A percentile compares a stretch with the other conserved stretches of the same genome.
phyloP scores from a whole-genome alignment of 2,329 filamentous ascomycete species.

The Nothopassalora personata region DNA sequence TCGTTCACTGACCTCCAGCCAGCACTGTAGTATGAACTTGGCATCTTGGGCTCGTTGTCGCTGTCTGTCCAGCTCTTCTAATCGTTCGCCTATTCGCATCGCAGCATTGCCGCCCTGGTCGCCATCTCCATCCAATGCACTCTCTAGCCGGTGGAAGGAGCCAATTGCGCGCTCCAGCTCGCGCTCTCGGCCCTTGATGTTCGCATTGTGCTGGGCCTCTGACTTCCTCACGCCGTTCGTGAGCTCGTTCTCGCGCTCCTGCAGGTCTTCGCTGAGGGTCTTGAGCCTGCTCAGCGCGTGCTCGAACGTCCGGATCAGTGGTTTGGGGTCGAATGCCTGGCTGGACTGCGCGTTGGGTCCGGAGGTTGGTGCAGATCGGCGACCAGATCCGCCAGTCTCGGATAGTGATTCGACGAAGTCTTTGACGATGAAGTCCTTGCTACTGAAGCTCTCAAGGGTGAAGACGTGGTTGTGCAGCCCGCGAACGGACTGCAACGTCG shows the following conservation, averaged over 20 bases:
- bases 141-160: constrained; percentile 85
- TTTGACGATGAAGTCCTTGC: constrained; percentile 86
- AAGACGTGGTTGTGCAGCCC: constrained; percentile 49
- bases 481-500: constrained; percentile 26
- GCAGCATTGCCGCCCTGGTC: constrained; percentile 75
- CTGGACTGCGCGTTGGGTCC: constrained; percentile 27
- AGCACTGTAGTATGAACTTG: constrained; percentile 92
- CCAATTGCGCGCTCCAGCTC: constrained; percentile 90
- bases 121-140: constrained; percentile 58
- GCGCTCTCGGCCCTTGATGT: constrained; percentile 76
- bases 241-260: constrained; percentile 84
- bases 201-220: constrained; percentile 86
- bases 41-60: constrained; percentile 84
- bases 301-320: constrained; percentile 92
- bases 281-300: constrained; percentile 64
- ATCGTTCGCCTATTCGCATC: constrained; percentile 85
- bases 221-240: constrained; percentile 84
- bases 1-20: constrained; percentile 88
- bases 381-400: constrained; percentile 72
- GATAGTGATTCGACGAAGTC: constrained; percentile 95
- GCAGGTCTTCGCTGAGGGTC: constrained; percentile 72
- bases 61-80: constrained; percentile 93
- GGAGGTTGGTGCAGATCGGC: constrained; percentile 61
- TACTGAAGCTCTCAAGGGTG: constrained; percentile 68
- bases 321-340: constrained; percentile 80